Percentiles rank a stretch among this genome's conserved stretches.
Evolutionary conservation across 495 filamentous ascomycete species (phyloP).

Genomic region (Annulohypoxylon stygium): DNA sequence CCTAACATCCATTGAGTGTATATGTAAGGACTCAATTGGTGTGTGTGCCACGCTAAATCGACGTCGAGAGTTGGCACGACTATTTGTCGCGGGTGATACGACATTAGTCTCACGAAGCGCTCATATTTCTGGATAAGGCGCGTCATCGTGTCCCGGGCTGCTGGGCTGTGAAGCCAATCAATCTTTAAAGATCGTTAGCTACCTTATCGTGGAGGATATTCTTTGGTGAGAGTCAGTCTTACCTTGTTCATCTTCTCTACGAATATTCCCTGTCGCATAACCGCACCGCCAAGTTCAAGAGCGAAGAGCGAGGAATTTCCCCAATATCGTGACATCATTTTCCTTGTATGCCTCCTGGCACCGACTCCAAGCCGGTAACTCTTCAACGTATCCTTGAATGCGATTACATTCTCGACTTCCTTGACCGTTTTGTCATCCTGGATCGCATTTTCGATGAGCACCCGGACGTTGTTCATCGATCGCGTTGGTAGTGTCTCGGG

Average conservation of each 20-base stretch:
- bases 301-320: constrained; percentile 77
- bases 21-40: constrained; percentile 71
- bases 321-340: constrained; percentile 87
- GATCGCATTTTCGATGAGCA: constrained; percentile 60
- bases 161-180: constrained; percentile 80
- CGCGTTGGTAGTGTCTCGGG: constrained; percentile 37
- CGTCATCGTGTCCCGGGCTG: constrained; percentile 72
- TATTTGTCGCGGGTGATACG: constrained; percentile 62
- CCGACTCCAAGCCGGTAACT: constrained; percentile 33
- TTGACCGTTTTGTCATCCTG: constrained; percentile 44
- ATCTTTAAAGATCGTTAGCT: constrained; percentile 53
- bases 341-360: constrained; percentile 69
- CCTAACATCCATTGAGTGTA: constrained; percentile 71
- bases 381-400: constrained; percentile 4
- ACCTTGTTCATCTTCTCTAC: constrained; percentile 82
- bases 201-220: too few species aligned
- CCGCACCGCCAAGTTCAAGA: constrained; percentile 81
- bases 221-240: not conserved
- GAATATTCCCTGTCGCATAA: constrained; percentile 84
- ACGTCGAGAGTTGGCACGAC: constrained; percentile 88
- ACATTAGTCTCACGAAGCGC: constrained; percentile 78
- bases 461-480: constrained; percentile 60
- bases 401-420: constrained; percentile 47
- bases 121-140: constrained; percentile 77
- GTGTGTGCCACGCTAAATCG: constrained; percentile 87